Conservation (phyloP, 1,284 basidiomycete species). For the Sphaerobolus stellatus region DNA sequence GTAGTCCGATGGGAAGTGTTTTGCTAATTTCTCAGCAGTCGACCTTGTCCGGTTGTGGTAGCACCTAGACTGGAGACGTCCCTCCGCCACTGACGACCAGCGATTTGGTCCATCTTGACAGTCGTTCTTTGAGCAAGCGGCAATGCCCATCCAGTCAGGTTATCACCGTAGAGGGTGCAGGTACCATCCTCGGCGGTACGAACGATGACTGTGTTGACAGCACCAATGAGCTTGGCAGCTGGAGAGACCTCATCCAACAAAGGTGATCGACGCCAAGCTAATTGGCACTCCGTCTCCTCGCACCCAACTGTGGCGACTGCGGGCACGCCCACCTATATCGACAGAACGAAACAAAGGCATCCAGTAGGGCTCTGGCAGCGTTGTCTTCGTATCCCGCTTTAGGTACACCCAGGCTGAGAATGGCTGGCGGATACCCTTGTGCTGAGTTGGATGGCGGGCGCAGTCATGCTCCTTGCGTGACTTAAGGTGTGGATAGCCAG, state of each 20-base stretch:
- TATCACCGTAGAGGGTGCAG: constrained; percentile 75
- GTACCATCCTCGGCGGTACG: constrained; percentile 41
- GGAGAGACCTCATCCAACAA: constrained; percentile 75
- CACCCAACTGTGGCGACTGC: too few species aligned
- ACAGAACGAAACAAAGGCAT: too few species aligned
- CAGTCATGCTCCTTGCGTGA: constrained; percentile 82
- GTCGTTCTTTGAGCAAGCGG: constrained; percentile 51
- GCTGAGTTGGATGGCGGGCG: constrained; percentile 78
- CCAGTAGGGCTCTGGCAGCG: too few species aligned
- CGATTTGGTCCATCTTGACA: constrained; percentile 50
- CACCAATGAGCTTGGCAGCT: constrained; percentile 82
- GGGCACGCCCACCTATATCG: too few species aligned
- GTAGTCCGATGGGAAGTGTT: constrained; percentile 62
- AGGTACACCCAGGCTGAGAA: constrained; percentile 58
- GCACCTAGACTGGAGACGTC: constrained; percentile 76
- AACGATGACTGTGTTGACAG: constrained; percentile 89
- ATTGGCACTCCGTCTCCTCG: too few species aligned
- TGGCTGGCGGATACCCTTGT: constrained; percentile 68
- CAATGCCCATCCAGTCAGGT: constrained; percentile 91
- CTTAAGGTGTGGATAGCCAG: constrained; percentile 89
- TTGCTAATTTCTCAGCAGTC: constrained; percentile 70
- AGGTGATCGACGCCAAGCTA: too few species aligned
- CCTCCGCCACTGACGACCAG: constrained; percentile 92
- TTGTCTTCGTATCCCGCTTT: too few species aligned
- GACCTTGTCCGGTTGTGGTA: constrained; percentile 79